Conservation (phyloP, 495 filamentous ascomycete genomes). For the Diplogelasinospora grovesii region DNA sequence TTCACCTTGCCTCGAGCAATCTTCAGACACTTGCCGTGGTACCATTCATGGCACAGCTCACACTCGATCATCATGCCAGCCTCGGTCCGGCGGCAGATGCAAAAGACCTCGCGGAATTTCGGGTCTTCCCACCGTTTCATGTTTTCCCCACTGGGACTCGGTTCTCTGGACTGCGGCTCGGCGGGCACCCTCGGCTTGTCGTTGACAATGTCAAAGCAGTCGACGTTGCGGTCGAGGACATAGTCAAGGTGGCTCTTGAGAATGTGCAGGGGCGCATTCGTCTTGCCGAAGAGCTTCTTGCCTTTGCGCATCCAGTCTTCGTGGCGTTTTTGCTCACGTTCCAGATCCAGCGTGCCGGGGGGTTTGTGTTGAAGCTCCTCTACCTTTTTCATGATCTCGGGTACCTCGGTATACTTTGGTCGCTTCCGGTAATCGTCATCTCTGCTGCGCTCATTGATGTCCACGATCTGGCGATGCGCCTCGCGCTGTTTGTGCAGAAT, state of each 20-base stretch:
- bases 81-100: slow-evolving; percentile 88
- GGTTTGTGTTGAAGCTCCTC: slow-evolving; percentile 89
- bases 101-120: slow-evolving; percentile 76
- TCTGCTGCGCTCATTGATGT: slow-evolving; percentile 69
- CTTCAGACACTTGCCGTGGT: slow-evolving; percentile 97
- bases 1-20: slow-evolving; percentile 96
- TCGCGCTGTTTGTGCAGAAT: slow-evolving; percentile 96
- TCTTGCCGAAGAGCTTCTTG: slow-evolving; percentile 98
- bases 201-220: slow-evolving; percentile 80
- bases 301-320: slow-evolving; percentile 99
- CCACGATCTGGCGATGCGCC: slow-evolving; percentile 78
- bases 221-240: slow-evolving; percentile 77
- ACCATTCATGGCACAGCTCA: slow-evolving; percentile 98
- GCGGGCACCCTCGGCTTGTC: slow-evolving; percentile 86
- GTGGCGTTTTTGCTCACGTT: slow-evolving; percentile 90
- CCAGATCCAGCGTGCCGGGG: slow-evolving; percentile 80
- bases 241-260: slow-evolving; percentile 89
- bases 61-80: slow-evolving; percentile 99
- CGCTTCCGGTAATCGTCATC: slow-evolving; percentile 68
- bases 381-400: slow-evolving; percentile 79
- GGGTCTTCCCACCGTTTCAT: slow-evolving; percentile 40
- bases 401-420: slow-evolving; percentile 85
- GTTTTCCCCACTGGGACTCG: slow-evolving; percentile 61
- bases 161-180: slow-evolving; percentile 83
- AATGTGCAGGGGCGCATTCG: slow-evolving; percentile 94